phyloP scores from a whole-genome alignment of 176 grass and related monocot genomes.

The Oryza australiensis region DNA sequence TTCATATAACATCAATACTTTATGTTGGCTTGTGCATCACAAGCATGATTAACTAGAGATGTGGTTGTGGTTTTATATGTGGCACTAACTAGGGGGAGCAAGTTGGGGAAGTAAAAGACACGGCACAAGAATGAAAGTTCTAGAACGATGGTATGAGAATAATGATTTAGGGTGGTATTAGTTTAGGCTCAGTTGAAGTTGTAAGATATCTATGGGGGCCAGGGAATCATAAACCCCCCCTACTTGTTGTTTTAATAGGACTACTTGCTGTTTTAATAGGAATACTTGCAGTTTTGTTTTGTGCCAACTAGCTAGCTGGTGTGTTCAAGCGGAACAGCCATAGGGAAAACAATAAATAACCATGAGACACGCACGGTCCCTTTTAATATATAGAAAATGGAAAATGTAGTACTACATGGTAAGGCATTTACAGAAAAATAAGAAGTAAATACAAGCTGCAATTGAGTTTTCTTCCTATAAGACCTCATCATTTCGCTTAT shows the following conservation, averaged over 20 bases:
- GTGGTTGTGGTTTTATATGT: background rate
- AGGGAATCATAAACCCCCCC: background rate
- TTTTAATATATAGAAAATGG: no score
- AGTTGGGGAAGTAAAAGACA: background rate
- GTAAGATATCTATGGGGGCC: background rate
- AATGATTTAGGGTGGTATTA: background rate
- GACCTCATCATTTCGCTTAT: no score
- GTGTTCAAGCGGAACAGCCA: no score
- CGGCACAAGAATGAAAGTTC: background rate
- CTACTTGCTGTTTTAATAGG: background rate
- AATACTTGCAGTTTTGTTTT: no score
- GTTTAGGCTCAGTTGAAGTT: background rate
- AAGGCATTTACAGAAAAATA: no score
- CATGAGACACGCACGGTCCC: no score
- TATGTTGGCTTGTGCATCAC: background rate
- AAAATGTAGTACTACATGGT: no score
- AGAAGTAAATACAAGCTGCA: no score
- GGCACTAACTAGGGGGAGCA: background rate
- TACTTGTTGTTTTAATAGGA: background rate
- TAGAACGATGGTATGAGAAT: background rate
- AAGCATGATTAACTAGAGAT: background rate
- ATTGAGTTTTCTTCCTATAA: no score
- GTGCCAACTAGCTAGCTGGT: no score
- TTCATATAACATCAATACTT: background rate
- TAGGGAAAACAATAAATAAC: no score